Base-by-base conservation (phyloP, 495 filamentous ascomycete species). In the Xylaria curta region DNA sequence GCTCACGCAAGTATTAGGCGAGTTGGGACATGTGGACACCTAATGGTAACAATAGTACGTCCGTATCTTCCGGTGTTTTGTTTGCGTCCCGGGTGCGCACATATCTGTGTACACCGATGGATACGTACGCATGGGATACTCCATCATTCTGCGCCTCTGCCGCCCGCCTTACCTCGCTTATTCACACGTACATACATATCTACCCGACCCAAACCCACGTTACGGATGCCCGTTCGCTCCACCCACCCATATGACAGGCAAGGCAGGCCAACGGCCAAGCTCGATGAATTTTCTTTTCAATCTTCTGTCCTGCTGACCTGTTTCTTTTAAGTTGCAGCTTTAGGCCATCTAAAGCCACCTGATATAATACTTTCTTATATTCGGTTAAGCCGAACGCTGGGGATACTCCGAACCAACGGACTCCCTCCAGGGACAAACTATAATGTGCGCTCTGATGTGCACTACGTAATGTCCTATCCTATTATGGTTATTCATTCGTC, bases 81-180 rank as follows among this genome's bases (percentile, higher is more conserved):
- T 40, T 56, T 44, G 2, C 56, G 28, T 44, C 68, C 68, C 59
- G 28, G 44, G 9, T 59, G 28, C 46, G 47, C 69, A 51, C 38
- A 66, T 62, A 26, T 38, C 49, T 44, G 46, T 15, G 19, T 51
- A 64, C 38, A 47, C 47, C 6, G 6, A 12, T n/a, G 13, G 17
- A 58, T 54, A 49, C 65, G 36, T 21, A 44, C 33, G 15, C 42
- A 9, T 33, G 19, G 21, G 17, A 59, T 58, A 42, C 66, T 21
- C 51, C 40, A 38, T 49, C 4, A 31, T 7, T 51, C 67, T 42
- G 66, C 66, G 38, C 28, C 66, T 70, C 46, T 63, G 21, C 68
- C 68, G 59, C 21, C 66, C 40, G 66, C 53, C 36, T 58, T 28
- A 49, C 66, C 53, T 59, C 40, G 66, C 51, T 59, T 65, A 65